Conservation (phyloP, 192 early-diverging fungal species). For the Polychytrium aggregatum region DNA sequence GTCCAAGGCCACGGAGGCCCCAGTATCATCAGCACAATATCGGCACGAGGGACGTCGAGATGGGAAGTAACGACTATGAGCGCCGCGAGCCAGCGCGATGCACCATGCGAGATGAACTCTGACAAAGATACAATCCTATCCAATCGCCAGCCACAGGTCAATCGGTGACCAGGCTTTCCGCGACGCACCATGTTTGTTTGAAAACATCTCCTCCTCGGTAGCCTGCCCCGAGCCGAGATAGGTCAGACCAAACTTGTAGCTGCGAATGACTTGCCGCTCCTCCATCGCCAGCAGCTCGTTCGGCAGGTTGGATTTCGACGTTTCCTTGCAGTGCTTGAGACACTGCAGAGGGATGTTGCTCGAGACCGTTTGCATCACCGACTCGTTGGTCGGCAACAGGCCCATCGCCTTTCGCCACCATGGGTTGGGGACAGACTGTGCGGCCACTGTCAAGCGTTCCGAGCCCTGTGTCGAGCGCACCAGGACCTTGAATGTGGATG, state of each 20-base stretch:
- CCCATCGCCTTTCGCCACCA: constrained; percentile 32
- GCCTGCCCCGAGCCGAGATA: constrained; percentile 55
- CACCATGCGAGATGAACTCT: too few species aligned
- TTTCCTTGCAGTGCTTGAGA: constrained; percentile 50
- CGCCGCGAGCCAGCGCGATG: too few species aligned
- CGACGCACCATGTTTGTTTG: constrained; percentile 45
- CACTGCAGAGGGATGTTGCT: constrained; percentile 32
- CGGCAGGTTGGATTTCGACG: constrained; percentile 43
- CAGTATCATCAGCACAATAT: too few species aligned
- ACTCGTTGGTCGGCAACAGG: constrained; percentile 32
- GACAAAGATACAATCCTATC: too few species aligned
- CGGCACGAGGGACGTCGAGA: too few species aligned
- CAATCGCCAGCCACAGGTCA: too few species aligned
- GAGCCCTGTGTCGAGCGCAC: constrained; percentile 39
- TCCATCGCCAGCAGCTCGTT: constrained; percentile 60
- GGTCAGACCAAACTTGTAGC: constrained; percentile 76
- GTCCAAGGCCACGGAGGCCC: too few species aligned
- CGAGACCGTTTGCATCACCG: constrained; percentile 42
- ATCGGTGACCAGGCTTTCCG: too few species aligned
- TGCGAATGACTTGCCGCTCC: constrained; percentile 56
- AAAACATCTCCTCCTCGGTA: constrained; percentile 69
- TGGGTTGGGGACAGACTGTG: constrained; percentile 20
- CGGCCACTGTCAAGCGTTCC: constrained; percentile 38
- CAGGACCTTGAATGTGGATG: constrained; percentile 38
- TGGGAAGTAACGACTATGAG: too few species aligned